A percentile compares a stretch with the other conserved stretches of the same genome.
Conservation (phyloP, 345 rosid genomes). For the Psidium guajava region DNA sequence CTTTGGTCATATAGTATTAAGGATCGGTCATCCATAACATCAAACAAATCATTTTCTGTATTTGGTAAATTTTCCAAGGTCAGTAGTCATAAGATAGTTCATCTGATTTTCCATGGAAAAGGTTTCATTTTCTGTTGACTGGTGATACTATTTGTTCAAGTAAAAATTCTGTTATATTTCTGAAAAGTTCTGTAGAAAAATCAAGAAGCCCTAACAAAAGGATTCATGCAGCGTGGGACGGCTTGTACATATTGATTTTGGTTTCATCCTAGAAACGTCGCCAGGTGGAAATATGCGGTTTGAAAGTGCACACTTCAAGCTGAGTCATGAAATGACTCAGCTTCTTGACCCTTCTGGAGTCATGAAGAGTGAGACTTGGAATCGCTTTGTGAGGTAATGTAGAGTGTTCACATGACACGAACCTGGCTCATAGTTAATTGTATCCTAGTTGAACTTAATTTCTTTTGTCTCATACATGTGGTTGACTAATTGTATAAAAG, state of each 20-base stretch:
- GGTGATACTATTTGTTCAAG: not conserved
- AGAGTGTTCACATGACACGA: not conserved
- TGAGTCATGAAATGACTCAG: conserved; percentile 99
- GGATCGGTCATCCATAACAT: not conserved
- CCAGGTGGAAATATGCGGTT: conserved; percentile 97
- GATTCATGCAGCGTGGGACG: conserved; percentile 58
- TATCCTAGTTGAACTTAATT: not conserved
- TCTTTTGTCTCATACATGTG: not conserved
- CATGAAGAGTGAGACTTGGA: conserved; percentile 93
- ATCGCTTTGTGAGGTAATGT: conserved; percentile 32
- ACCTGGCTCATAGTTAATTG: not conserved
- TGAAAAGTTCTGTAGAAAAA: not conserved
- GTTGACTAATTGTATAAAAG: not conserved
- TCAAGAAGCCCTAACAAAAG: not conserved
- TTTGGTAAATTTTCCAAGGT: too few relatives aligned
- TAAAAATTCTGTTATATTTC: not conserved
- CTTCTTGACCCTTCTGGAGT: conserved; percentile 81
- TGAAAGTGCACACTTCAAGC: conserved; percentile 95
- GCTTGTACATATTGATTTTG: conserved; percentile 97
- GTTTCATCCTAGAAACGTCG: conserved; percentile 90
- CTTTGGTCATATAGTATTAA: not conserved
- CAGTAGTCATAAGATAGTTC: not conserved
- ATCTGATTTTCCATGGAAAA: not conserved
- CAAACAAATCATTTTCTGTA: too few relatives aligned
- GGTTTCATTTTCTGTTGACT: not conserved